Percentiles rank a stretch among this genome's conserved stretches.
Conservation (phyloP, 805 yeast species). For the Pichia heedii region DNA sequence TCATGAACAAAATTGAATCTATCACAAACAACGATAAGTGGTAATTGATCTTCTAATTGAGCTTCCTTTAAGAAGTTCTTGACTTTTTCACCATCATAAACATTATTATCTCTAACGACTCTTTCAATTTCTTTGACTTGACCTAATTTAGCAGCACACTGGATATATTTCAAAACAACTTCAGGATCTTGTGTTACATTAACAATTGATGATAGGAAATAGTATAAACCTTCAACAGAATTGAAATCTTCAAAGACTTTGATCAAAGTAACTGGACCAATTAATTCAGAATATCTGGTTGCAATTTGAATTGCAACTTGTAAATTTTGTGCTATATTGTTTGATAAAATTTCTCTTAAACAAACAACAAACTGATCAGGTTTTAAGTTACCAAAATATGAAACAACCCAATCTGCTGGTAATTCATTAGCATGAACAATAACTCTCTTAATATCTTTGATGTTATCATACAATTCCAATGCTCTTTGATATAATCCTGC, state of each 20-base stretch:
- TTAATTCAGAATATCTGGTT: conserved; percentile 87
- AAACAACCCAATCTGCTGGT: conserved; percentile 90
- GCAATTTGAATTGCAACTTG: conserved; percentile 95
- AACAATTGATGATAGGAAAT: conserved; percentile 87
- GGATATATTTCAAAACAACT: conserved; percentile 92
- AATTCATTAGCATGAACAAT: conserved; percentile 77
- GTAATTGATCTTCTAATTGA: conserved; percentile 87
- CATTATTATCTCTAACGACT: conserved; percentile 86
- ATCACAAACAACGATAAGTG: conserved; percentile 94
- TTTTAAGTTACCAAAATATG: conserved; percentile 85
- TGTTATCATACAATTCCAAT: conserved; percentile 88
- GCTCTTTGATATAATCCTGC: conserved; percentile 97
- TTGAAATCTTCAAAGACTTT: conserved; percentile 90
- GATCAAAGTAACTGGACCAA: conserved; percentile 79
- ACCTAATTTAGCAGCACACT: conserved; percentile 83
- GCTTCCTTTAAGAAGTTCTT: conserved; percentile 95
- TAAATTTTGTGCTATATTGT: conserved; percentile 68
- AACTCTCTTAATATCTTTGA: conserved; percentile 92
- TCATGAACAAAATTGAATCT: conserved; percentile 88
- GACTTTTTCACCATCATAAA: conserved; percentile 94
- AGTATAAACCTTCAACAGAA: conserved; percentile 88
- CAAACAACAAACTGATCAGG: conserved; percentile 89
- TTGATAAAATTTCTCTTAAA: conserved; percentile 74
- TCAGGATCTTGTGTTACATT: conserved; percentile 90
- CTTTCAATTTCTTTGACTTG: conserved; percentile 94